Evolutionary conservation across 164 flowering plant genomes (phyloP).

Genomic region (Aristolochia contorta): DNA sequence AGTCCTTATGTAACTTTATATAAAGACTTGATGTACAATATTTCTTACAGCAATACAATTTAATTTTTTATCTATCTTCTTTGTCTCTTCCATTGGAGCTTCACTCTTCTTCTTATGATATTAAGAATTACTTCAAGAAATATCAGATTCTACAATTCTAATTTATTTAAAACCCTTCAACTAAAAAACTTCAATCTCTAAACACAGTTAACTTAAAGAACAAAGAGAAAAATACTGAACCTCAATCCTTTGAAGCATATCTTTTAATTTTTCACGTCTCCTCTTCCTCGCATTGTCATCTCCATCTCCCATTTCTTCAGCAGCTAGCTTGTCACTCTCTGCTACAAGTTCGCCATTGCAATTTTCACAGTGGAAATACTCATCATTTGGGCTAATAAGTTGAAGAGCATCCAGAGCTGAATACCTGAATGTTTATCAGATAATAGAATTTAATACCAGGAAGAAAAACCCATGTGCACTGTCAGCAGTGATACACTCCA

Average conservation of each 20-base stretch:
- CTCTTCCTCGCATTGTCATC: slow-evolving; percentile 89
- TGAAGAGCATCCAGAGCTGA: slow-evolving; percentile 81
- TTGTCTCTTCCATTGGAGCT: no score
- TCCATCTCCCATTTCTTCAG: slow-evolving; percentile 79
- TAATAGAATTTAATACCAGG: no score
- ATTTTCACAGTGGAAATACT: slow-evolving; percentile 79
- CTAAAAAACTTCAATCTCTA: no score
- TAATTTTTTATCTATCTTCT: no score
- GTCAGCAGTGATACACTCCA: slow-evolving; percentile 1
- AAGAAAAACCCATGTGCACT: no score
- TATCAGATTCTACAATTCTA: no score
- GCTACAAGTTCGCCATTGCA: slow-evolving; percentile 85
- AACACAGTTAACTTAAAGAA: not conserved
- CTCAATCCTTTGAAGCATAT: slow-evolving; percentile 83
- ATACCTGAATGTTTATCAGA: slow-evolving; percentile 37
- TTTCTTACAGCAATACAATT: no score
- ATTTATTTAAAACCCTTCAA: no score
- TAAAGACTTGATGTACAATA: no score
- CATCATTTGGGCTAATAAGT: slow-evolving; percentile 59
- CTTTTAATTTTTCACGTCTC: slow-evolving; percentile 70
- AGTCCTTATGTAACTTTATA: no score
- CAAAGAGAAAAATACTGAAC: slow-evolving; percentile 20
- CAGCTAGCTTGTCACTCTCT: slow-evolving; percentile 83
- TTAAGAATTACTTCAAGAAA: no score
- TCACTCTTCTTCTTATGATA: no score